Evolutionary conservation across 2,329 filamentous ascomycete species (phyloP).

Genomic region (Ophiostoma montium): DNA sequence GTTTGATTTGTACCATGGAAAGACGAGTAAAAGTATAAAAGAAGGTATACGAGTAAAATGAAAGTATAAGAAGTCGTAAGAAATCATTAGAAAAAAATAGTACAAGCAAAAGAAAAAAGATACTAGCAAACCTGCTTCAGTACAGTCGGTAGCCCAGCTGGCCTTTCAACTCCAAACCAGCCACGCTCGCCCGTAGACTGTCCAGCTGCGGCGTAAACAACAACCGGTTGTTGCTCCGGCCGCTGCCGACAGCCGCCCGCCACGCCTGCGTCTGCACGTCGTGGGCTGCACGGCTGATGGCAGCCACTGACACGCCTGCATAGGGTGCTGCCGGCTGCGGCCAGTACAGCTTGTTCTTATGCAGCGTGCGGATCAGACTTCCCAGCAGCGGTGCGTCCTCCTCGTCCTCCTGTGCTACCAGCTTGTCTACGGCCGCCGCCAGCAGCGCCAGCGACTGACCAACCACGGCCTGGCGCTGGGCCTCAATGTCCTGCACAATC

Average conservation of each 20-base stretch:
- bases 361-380: constrained; percentile 18
- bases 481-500: constrained; percentile 18
- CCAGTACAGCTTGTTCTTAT: constrained; percentile 15
- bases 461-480: constrained; percentile 17
- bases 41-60: too few relatives aligned
- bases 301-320: constrained; percentile 15
- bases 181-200: constrained; percentile 13
- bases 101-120: too few relatives aligned
- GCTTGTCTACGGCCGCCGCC: constrained; percentile 14
- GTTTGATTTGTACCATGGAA: too few relatives aligned
- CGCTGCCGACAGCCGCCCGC: constrained; percentile 8
- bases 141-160: constrained; percentile 18
- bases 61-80: background rate
- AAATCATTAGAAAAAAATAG: too few relatives aligned
- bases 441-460: constrained; percentile 14
- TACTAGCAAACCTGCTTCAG: too few relatives aligned
- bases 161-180: constrained; percentile 19
- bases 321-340: constrained; percentile 17
- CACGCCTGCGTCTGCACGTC: constrained; percentile 15
- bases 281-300: constrained; percentile 14
- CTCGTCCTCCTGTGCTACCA: constrained; percentile 8
- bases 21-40: too few relatives aligned
- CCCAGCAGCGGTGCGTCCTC: constrained; percentile 18
- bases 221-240: constrained; percentile 8
- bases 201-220: constrained; percentile 12